Base-by-base conservation (phyloP, 108 stramenopile genomes). In the Cyclotella kingstonii region DNA sequence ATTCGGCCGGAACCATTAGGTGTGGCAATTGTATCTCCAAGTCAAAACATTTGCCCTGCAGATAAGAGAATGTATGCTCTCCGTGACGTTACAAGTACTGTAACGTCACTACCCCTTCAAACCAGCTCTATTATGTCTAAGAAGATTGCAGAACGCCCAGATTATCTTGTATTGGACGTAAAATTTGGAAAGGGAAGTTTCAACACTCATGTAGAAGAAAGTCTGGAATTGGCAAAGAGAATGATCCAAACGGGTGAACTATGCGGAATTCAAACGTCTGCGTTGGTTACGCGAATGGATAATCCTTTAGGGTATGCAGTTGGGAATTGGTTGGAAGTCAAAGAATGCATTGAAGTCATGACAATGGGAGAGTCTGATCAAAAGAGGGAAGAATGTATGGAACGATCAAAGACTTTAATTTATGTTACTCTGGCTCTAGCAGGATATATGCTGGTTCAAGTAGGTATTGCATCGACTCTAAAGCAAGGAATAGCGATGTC, bases 241-340 rank as follows among this genome's bases (percentile, higher is more conserved):
- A 76, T 94, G 84, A 76, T 89, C 27, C 66, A 78, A 8, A 80
- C 81, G 22, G 89, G 86, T 15, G 85, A 90, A 66, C 72, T 79
- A 23, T 82, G 83, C 60, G 87, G 87, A 0, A 60, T 87, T 14
- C 34, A 50, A 17, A 94, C 92, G 14, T 82, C 78, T 26, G 84
- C 82, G 15, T 66, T 94, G 26, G 63, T 94, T 63, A 90, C 92
- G 11, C 71, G 76, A 59, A 94, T 94, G 92, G 80, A 94, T 56
- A 51, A 58, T 50, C 72, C 80, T 0, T 64, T 94, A 38, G 92
- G 92, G 5, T 58, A 66, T 9, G 77, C 83, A 2, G 85, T 90
- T 4, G 89, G 92, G 2, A 94, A 94, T 50, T 89, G 87, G 89
- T 41, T 88, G 33, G 92, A 94, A 66, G 79, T 94, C 0, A 59